phyloP scores from a whole-genome alignment of 1,284 basidiomycete genomes.

The Sparassis latifolia region DNA sequence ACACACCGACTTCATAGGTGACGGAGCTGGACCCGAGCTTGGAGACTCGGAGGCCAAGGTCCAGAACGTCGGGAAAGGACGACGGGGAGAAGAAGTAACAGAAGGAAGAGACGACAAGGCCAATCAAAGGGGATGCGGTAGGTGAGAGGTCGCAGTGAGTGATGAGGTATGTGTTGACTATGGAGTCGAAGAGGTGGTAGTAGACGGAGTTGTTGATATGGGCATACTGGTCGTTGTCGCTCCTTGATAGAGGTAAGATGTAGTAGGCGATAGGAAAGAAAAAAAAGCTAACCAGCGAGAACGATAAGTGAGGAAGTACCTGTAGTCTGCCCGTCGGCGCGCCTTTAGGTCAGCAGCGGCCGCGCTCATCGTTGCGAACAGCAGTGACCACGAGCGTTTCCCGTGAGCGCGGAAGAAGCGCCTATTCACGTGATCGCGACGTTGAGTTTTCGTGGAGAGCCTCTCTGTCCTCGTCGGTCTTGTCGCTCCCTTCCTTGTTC shows the following conservation, averaged over 20 bases:
- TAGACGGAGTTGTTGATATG: constrained; percentile 78
- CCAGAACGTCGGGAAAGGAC: constrained; percentile 61
- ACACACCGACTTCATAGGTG: constrained; percentile 69
- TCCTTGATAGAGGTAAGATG: constrained; percentile 36
- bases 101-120: constrained; percentile 66
- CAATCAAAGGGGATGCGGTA: constrained; percentile 45
- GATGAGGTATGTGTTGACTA: constrained; percentile 70
- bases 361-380: background rate
- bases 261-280: background rate
- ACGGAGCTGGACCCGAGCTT: constrained; percentile 67
- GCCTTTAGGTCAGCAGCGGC: constrained; percentile 15
- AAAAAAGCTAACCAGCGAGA: constrained; percentile 57
- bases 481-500: too few relatives aligned
- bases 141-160: constrained; percentile 39
- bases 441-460: too few relatives aligned
- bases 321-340: constrained; percentile 46
- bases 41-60: constrained; percentile 58
- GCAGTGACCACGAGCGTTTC: too few relatives aligned
- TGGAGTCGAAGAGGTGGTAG: constrained; percentile 72
- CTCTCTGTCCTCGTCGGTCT: too few relatives aligned
- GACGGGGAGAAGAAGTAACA: constrained; percentile 67
- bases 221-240: constrained; percentile 76
- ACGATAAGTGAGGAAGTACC: constrained; percentile 52
- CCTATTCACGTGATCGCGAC: too few relatives aligned
- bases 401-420: too few relatives aligned